Evolutionary conservation across 768 basidiomycete genomes (phyloP), one percentile per base, ranked within the genome.

Genomic region (Suillus fuscotomentosus): DNA sequence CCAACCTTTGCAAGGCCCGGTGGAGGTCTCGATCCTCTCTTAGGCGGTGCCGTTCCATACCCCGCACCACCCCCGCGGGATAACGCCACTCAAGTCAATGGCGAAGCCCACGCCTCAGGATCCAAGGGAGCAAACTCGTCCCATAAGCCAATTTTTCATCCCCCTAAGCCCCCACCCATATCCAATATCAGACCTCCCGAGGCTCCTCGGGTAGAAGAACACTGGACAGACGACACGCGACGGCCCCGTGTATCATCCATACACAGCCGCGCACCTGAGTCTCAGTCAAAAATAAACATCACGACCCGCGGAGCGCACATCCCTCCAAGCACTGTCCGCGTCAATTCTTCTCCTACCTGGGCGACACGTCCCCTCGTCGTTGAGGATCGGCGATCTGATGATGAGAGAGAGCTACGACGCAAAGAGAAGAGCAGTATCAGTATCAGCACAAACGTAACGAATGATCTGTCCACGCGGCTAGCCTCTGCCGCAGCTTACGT

Each of bases 1-100:
- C 81, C 83, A 13, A 60, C 77, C 13, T 80, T 83, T 60, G 75
- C 77, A 20, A 77, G 79, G 65, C 72, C 76, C 10, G 73, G 70
- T 17, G 73, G 71, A 7, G 56, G 66, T 1, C 11, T 63, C 2
- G 74, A 76, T 61, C 64, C 65, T 1, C 70, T 70, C 47, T 57
- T 70, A 22, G 59, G 66, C 2, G 59, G 66, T 4, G 67, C 68
- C 17, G 67, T 69, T 14, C 72, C 74, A 2, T 77, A 73, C 43
- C 75, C 74, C 39, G 62, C 74, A 24, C 75, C 70, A 13, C 72
- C 68, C 41, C 70, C 73, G 1, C 70, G 75, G 24, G 51, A 41
- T 48, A 67, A 62, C 36, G 7, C 61, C 13, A 56, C 45, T 42
- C 42, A 65, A 13, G 64, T 63, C 31, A 66, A 68, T 39, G 69